Evolutionary conservation across 139 green algal genomes (phyloP).

Genomic region (Asterochloris sp.): DNA sequence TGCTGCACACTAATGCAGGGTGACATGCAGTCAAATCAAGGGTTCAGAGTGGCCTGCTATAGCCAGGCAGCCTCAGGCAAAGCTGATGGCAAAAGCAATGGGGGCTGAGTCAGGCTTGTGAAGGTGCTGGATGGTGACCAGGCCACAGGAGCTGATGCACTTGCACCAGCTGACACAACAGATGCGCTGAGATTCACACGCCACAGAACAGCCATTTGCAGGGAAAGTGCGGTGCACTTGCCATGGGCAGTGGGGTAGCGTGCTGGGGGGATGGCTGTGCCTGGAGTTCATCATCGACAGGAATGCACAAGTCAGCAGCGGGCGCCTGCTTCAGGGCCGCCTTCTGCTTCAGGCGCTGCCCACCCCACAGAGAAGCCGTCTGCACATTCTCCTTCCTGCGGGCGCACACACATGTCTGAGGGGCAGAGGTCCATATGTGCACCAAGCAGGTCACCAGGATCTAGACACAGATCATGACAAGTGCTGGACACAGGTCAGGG

Average conservation of each 20-base stretch:
- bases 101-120: too few species aligned
- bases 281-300: slow-evolving; percentile 40
- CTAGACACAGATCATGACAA: not conserved
- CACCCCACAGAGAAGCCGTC: slow-evolving; percentile 33
- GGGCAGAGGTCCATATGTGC: not conserved
- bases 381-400: slow-evolving; percentile 53
- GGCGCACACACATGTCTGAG: slow-evolving; percentile 4
- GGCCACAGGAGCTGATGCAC: too few species aligned
- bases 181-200: too few species aligned
- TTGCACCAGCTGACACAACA: too few species aligned
- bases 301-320: slow-evolving; percentile 32
- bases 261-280: not conserved
- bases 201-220: too few species aligned
- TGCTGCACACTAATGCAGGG: too few species aligned
- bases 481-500: not conserved
- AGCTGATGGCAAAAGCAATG: too few species aligned
- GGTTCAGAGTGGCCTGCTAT: too few species aligned
- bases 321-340: slow-evolving; percentile 9
- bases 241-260: not conserved
- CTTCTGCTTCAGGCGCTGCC: slow-evolving; percentile 40
- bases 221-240: not conserved
- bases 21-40: too few species aligned
- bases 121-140: too few species aligned
- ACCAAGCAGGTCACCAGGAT: not conserved
- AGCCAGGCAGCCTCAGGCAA: too few species aligned